phyloP scores from a whole-genome alignment of 1,284 basidiomycete species.

The Cutaneotrichosporon sp. region DNA sequence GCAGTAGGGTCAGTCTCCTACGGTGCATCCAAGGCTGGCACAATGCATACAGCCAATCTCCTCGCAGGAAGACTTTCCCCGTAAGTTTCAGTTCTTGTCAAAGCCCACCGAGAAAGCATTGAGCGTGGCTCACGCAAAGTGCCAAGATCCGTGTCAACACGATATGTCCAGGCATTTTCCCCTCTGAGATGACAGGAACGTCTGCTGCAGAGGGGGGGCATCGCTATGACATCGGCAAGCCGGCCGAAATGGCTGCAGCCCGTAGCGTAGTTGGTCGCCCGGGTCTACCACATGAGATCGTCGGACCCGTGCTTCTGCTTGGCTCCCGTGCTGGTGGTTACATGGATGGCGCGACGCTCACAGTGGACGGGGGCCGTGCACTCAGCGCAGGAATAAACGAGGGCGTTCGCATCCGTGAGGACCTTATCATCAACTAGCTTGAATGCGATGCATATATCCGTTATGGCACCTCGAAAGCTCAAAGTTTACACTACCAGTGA shows the following conservation, averaged over 20 bases:
- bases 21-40: slow-evolving; percentile 41
- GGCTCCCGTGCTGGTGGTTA: slow-evolving; percentile 38
- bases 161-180: slow-evolving; percentile 39
- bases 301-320: slow-evolving; percentile 42
- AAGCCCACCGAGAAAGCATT: neutral
- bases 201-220: slow-evolving; percentile 12
- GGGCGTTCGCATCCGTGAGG: slow-evolving; percentile 29
- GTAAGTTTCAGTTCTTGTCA: slow-evolving; percentile 10
- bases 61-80: slow-evolving; percentile 34
- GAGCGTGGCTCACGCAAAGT: slow-evolving; percentile 11
- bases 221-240: slow-evolving; percentile 23
- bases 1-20: slow-evolving; percentile 35
- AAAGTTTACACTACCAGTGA: too few relatives aligned
- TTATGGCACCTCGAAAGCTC: too few relatives aligned
- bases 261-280: slow-evolving; percentile 40
- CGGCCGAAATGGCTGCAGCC: slow-evolving; percentile 23
- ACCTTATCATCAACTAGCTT: slow-evolving; percentile 20
- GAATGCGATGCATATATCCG: neutral
- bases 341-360: slow-evolving; percentile 40
- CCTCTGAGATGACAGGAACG: slow-evolving; percentile 37
- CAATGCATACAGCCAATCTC: slow-evolving; percentile 31
- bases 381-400: slow-evolving; percentile 38
- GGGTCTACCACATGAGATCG: slow-evolving; percentile 43
- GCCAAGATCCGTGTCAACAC: slow-evolving; percentile 42
- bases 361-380: slow-evolving; percentile 43